A percentile compares a stretch with the other conserved stretches of the same genome.
Conservation (phyloP, 2,329 filamentous ascomycete genomes). For the Madurella mycetomatis region DNA sequence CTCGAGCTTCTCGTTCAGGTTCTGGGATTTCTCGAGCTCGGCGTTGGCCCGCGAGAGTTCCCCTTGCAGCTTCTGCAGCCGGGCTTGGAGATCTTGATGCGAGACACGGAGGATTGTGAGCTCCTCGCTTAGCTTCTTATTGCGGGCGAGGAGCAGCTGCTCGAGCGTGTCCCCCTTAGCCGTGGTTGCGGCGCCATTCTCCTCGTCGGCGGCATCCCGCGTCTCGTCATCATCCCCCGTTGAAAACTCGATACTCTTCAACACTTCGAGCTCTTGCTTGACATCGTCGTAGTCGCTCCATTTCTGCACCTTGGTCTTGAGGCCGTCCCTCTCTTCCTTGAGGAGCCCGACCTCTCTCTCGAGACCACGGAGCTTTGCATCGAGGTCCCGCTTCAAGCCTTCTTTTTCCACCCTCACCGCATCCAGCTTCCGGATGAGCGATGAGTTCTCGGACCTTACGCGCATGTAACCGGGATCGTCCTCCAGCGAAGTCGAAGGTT, state of each 20-base stretch:
- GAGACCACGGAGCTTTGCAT: slow-evolving; percentile 69
- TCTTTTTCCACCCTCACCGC: slow-evolving; percentile 79
- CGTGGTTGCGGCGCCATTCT: slow-evolving; percentile 50
- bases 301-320: slow-evolving; percentile 78
- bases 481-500: slow-evolving; percentile 62
- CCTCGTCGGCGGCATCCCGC: slow-evolving; percentile 26
- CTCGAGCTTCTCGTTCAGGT: slow-evolving; percentile 83
- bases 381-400: slow-evolving; percentile 68
- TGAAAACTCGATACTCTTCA: slow-evolving; percentile 97
- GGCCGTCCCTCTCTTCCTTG: slow-evolving; percentile 72
- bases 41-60: slow-evolving; percentile 78
- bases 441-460: slow-evolving; percentile 88
- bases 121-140: slow-evolving; percentile 95
- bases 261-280: slow-evolving; percentile 90
- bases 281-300: slow-evolving; percentile 95
- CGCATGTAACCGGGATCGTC: slow-evolving; percentile 88
- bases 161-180: slow-evolving; percentile 77
- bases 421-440: slow-evolving; percentile 83
- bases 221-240: slow-evolving; percentile 76
- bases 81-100: slow-evolving; percentile 81
- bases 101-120: slow-evolving; percentile 89
- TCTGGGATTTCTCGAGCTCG: slow-evolving; percentile 79
- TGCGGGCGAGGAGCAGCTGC: slow-evolving; percentile 83
- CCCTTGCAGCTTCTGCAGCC: slow-evolving; percentile 75
- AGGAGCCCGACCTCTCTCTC: slow-evolving; percentile 74